A percentile compares a stretch with the other conserved stretches of the same genome.
Evolutionary conservation across 1,139 yeast genomes (phyloP).

Genomic region (Suhomyces ambrosiae): DNA sequence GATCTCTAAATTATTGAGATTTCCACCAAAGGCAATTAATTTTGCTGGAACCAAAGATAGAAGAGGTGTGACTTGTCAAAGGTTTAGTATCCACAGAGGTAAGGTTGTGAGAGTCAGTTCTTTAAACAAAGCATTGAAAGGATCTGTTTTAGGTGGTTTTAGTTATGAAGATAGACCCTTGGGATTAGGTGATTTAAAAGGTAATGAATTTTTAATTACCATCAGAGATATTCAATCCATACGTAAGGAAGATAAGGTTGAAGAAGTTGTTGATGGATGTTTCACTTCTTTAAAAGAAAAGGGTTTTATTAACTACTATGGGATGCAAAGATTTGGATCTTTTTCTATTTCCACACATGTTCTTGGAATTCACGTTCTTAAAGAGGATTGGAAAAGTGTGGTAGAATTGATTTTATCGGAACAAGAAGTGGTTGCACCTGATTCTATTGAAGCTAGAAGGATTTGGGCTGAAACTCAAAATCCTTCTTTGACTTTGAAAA

Average conservation of each 20-base stretch:
- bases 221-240: constrained; percentile 64
- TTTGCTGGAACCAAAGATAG: constrained; percentile 97
- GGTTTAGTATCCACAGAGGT: constrained; percentile 68
- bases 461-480: constrained; percentile 79
- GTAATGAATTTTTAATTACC: constrained; percentile 86
- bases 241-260: constrained; percentile 35
- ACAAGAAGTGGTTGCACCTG: constrained; percentile 82
- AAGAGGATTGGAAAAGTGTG: constrained; percentile 78
- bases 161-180: constrained; percentile 64
- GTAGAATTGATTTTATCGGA: constrained; percentile 78
- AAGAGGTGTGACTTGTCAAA: constrained; percentile 92
- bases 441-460: constrained; percentile 76
- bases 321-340: constrained; percentile 97
- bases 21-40: constrained; percentile 68
- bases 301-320: constrained; percentile 92
- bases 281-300: constrained; percentile 58
- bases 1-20: constrained; percentile 69
- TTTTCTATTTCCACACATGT: constrained; percentile 89
- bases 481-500: constrained; percentile 61
- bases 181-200: constrained; percentile 78
- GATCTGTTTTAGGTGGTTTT: constrained; percentile 77
- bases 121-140: constrained; percentile 72
- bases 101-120: constrained; percentile 78
- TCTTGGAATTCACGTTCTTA: constrained; percentile 72
- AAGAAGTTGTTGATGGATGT: constrained; percentile 50